These are phyloP conservation scores for Berkeleyomyces rouxiae DNA, from an alignment of 2,329 filamentous ascomycete genomes.

Conservation along the genomic window DNA sequence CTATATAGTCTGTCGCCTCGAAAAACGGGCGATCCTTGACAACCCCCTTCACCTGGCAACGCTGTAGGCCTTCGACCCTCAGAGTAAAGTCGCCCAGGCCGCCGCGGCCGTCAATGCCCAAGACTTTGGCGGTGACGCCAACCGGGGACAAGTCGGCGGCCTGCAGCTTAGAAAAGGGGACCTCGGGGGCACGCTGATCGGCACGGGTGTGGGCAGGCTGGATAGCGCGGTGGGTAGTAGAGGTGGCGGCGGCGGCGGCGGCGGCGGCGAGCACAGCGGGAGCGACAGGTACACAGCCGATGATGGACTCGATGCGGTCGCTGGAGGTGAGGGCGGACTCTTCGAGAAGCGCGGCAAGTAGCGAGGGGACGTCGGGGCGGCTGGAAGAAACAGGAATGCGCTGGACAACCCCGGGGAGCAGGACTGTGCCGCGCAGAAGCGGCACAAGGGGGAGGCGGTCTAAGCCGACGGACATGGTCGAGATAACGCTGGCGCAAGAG, in stretches of 20 bases:
- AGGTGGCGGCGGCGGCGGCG: constrained; percentile 35
- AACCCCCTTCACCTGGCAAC: constrained; percentile 59
- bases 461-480: constrained; percentile 7
- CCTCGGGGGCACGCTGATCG: constrained; percentile 25
- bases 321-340: constrained; percentile 51
- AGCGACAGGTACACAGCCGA: constrained; percentile 74
- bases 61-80: constrained; percentile 68
- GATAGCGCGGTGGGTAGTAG: constrained; percentile 35
- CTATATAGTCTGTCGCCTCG: constrained; percentile 54
- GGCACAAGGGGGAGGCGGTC: constrained; percentile 56
- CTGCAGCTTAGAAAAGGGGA: constrained; percentile 42
- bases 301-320: constrained; percentile 48
- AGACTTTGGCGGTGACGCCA: constrained; percentile 67
- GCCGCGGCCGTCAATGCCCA: constrained; percentile 55
- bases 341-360: constrained; percentile 73
- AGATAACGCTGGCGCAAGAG: constrained; percentile 8
- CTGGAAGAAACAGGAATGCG: constrained; percentile 65
- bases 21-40: constrained; percentile 70
- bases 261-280: constrained; percentile 52
- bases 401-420: constrained; percentile 72
- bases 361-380: constrained; percentile 73
- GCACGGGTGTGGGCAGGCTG: constrained; percentile 56
- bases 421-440: constrained; percentile 60
- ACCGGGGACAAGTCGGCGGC: constrained; percentile 66
- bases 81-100: constrained; percentile 57